phyloP scores from a whole-genome alignment of 2,329 filamentous ascomycete species.

The Aurifilum marmelostoma region DNA sequence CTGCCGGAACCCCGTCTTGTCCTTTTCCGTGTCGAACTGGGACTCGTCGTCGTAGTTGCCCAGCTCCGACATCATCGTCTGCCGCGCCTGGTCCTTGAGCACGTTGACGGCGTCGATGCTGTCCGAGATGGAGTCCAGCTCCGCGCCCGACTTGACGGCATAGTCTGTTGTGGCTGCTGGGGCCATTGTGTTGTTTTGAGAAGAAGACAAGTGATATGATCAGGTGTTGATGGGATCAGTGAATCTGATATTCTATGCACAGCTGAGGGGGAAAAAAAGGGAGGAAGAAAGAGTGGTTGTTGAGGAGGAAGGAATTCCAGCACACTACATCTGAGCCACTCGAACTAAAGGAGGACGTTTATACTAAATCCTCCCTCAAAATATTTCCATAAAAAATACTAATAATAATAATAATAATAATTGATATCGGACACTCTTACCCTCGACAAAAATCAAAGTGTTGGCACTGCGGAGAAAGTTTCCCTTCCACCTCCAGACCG shows the following conservation, averaged over 20 bases:
- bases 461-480: conserved; percentile 7
- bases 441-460: not conserved
- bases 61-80: conserved; percentile 20
- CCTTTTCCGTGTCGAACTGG: conserved; percentile 39
- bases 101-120: conserved; percentile 42
- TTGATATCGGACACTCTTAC: conserved; percentile 6
- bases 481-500: not conserved
- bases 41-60: conserved; percentile 31
- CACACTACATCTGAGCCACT: not conserved
- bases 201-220: not conserved
- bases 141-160: conserved; percentile 33
- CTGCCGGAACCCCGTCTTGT: conserved; percentile 55
- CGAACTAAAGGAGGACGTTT: not conserved
- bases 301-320: not conserved
- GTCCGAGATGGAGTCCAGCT: conserved; percentile 41
- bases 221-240: no score
- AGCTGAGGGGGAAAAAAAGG: no score
- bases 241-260: no score
- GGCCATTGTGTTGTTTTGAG: conserved; percentile 33
- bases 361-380: not conserved
- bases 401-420: no score
- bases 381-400: no score
- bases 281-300: not conserved
- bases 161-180: conserved; percentile 35
- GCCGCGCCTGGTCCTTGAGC: conserved; percentile 29